Evolutionary conservation across 1,284 basidiomycete species (phyloP), one percentile per base, ranked within the genome.

Genomic region (Sporisorium sorghi): DNA sequence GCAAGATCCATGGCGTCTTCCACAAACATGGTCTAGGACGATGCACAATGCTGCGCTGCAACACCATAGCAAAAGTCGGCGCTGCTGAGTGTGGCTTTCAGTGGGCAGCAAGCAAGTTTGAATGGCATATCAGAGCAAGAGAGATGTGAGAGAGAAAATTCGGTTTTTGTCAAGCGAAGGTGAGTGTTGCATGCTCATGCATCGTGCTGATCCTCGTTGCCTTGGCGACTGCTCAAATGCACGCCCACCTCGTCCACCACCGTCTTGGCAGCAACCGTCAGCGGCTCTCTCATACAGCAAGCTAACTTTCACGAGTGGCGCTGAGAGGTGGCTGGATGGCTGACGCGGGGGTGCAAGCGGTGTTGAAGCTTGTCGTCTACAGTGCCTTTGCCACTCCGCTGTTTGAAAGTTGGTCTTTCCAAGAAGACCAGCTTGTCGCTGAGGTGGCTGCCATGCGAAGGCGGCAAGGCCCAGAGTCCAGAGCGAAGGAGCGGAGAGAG

Each of bases 151-250:
- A 37, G 35, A n/a, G n/a, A n/a, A 37, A 37, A n/a, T 37, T n/a
- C 17, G 4, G 35, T n/a, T n/a, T 5, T 11, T 17, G 35, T 37
- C 35, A 37, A 37, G 35, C 35, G 35, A 37, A n/a, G 35, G n/a
- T n/a, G n/a, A n/a, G n/a, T n/a, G n/a, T n/a, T 37, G 44, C 26
- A 46, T 46, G 26, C 26, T 46, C 44, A 46, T 46, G 44, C 44
- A 19, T 15, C 9, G 44, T 14, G 26, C 28, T 46, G 26, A 28
- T 28, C n/a, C 44, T 46, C 26, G 26, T 17, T 46, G 44, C 26
- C 44, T 30, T 46, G 6, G 44, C 26, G 10, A 30, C 44, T 28
- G 44, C 28, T n/a, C 26, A 28, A n/a, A 24, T 46, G 26, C 35
- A 37, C 35, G 35, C 35, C 44, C 7, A 14, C 44, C 44, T 46